phyloP scores from a whole-genome alignment of 805 yeast species.

The Wilhelminamyces savonicus region DNA sequence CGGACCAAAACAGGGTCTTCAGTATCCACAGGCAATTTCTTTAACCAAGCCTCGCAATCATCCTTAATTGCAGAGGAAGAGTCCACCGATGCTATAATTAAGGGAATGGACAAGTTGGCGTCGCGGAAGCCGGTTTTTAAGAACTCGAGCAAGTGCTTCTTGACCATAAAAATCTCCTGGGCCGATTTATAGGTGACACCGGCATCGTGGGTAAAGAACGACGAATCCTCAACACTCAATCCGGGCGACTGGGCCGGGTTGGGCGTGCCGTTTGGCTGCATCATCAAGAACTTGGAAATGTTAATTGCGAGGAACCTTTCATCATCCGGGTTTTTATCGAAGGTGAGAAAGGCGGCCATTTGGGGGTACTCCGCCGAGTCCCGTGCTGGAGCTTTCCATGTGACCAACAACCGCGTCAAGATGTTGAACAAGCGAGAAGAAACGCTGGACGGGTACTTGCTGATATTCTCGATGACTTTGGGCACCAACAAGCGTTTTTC shows the following conservation, averaged over 20 bases:
- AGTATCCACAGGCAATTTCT: slow-evolving; percentile 44
- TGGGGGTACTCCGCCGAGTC: slow-evolving; percentile 38
- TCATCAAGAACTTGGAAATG: slow-evolving; percentile 51
- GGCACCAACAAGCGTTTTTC: slow-evolving; percentile 43
- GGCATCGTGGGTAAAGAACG: slow-evolving; percentile 63
- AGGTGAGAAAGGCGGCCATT: slow-evolving; percentile 23
- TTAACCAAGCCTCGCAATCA: slow-evolving; percentile 43
- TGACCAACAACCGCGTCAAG: slow-evolving; percentile 45
- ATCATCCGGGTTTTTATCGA: slow-evolving; percentile 33
- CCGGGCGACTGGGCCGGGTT: slow-evolving; percentile 52
- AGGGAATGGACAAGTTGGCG: slow-evolving; percentile 36
- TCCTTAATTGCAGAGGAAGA: slow-evolving; percentile 49
- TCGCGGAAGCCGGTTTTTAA: slow-evolving; percentile 37
- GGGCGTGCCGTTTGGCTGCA: slow-evolving; percentile 35
- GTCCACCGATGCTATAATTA: slow-evolving; percentile 62
- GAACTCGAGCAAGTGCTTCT: slow-evolving; percentile 27
- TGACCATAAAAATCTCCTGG: slow-evolving; percentile 34
- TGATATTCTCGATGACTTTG: slow-evolving; percentile 39
- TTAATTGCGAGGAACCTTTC: slow-evolving; percentile 39
- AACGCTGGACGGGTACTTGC: slow-evolving; percentile 23
- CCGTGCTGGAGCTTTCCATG: slow-evolving; percentile 45
- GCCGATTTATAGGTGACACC: slow-evolving; percentile 51
- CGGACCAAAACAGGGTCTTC: slow-evolving; percentile 43
- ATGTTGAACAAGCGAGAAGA: slow-evolving; percentile 59
- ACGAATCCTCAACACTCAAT: slow-evolving; percentile 45